phyloP scores from a whole-genome alignment of 306 rosid genomes.

The Castanea crenata region DNA sequence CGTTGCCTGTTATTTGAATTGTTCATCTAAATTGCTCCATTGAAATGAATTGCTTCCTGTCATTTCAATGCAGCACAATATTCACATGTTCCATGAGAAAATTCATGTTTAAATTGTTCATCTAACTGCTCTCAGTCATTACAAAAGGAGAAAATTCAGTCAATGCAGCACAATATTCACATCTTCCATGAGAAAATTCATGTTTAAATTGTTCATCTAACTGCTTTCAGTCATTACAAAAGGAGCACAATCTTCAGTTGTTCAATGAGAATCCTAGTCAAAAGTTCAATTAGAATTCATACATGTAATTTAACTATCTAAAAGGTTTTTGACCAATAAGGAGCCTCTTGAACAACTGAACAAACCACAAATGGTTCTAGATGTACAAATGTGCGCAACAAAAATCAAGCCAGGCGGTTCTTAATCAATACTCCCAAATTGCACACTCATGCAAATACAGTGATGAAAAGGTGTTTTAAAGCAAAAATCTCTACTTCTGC shows the following conservation, averaged over 20 bases:
- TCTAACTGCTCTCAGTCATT: not conserved
- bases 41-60: too few species aligned
- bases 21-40: too few species aligned
- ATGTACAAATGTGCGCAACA: slow-evolving; percentile 23
- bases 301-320: not conserved
- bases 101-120: too few species aligned
- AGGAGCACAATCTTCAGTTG: not conserved
- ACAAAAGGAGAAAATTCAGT: too few species aligned
- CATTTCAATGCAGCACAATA: too few species aligned
- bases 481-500: slow-evolving; percentile 42
- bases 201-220: not conserved
- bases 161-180: too few species aligned
- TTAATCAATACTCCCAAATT: slow-evolving; percentile 41
- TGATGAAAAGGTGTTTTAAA: slow-evolving; percentile 31
- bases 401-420: slow-evolving; percentile 22
- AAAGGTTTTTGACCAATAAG: slow-evolving; percentile 15
- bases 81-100: too few species aligned
- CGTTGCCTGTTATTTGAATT: not conserved
- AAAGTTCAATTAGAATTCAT: not conserved
- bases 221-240: not conserved
- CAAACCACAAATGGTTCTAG: slow-evolving; percentile 23
- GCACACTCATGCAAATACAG: slow-evolving; percentile 41
- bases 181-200: not conserved
- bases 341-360: slow-evolving; percentile 6
- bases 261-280: not conserved